phyloP scores from a whole-genome alignment of 2,329 filamentous ascomycete species.

The Fusarium chlamydosporum region DNA sequence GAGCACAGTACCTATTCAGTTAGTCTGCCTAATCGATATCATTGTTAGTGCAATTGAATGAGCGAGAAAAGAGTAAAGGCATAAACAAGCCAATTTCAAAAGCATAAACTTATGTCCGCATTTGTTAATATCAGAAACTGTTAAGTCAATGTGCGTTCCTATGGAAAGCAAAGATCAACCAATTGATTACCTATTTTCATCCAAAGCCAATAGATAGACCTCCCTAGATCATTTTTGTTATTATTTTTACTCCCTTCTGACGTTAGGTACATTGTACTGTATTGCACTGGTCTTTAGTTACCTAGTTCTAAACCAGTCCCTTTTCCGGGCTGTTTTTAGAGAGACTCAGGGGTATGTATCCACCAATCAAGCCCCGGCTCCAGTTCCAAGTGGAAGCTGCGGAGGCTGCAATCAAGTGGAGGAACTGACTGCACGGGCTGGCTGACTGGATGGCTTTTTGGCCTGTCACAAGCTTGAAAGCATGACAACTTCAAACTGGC shows the following conservation, averaged over 20 bases:
- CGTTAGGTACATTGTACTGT: background rate
- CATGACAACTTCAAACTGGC: slow-evolving; percentile 44
- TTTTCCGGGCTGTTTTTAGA: background rate
- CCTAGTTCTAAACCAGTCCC: slow-evolving; percentile 8
- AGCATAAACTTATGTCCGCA: slow-evolving; percentile 19
- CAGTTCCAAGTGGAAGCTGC: slow-evolving; percentile 8
- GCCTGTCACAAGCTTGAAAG: slow-evolving; percentile 38
- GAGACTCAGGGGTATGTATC: slow-evolving; percentile 36
- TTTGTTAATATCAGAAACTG: slow-evolving; percentile 5
- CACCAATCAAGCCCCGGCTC: slow-evolving; percentile 28
- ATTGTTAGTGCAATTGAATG: background rate
- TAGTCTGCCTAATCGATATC: background rate
- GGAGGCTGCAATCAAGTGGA: slow-evolving; percentile 22
- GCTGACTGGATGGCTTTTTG: slow-evolving; percentile 7
- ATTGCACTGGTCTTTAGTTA: no score
- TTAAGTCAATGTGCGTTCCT: slow-evolving; percentile 25
- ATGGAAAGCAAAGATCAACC: slow-evolving; percentile 6
- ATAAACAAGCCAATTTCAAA: slow-evolving; percentile 10
- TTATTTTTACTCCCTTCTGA: slow-evolving; percentile 6
- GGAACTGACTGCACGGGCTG: no score
- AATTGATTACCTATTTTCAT: background rate
- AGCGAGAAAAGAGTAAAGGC: background rate
- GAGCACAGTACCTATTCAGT: background rate
- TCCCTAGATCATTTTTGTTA: slow-evolving; percentile 12
- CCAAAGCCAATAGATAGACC: slow-evolving; percentile 22